Conservation (phyloP, 140 eudicot species). For the Anethum foeniculum region DNA sequence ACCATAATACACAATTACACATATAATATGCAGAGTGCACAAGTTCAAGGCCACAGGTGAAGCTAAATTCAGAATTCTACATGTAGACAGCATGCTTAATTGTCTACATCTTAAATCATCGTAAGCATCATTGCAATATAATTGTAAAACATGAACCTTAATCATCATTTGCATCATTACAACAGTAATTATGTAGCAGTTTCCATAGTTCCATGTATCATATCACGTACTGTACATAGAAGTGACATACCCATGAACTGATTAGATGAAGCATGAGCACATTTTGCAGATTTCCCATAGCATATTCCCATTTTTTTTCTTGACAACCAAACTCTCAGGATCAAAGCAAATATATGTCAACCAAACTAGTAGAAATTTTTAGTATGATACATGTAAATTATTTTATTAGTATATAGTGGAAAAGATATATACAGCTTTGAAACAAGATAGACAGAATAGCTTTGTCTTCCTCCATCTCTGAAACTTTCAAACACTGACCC, state of each 20-base stretch:
- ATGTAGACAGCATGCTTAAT: too few species aligned
- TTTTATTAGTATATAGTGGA: neutral
- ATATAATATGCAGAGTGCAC: too few species aligned
- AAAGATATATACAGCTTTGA: neutral
- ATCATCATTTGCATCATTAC: too few species aligned
- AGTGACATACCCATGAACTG: slow-evolving; percentile 45
- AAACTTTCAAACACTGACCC: slow-evolving; percentile 1
- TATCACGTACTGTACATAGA: neutral
- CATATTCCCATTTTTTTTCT: slow-evolving; percentile 50
- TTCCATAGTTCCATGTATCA: neutral
- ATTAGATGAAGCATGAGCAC: slow-evolving; percentile 66
- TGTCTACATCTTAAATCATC: too few species aligned
- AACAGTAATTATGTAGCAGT: too few species aligned
- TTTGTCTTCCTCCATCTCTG: neutral
- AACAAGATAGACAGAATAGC: neutral
- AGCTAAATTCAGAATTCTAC: neutral
- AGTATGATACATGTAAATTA: neutral
- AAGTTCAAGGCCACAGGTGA: neutral
- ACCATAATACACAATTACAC: too few species aligned
- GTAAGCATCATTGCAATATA: neutral
- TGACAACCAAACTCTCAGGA: neutral
- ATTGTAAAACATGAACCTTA: neutral
- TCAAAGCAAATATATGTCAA: neutral
- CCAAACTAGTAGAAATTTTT: neutral
- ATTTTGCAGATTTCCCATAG: slow-evolving; percentile 48